These are phyloP conservation scores for Solanum corneliomulleri DNA, from an alignment of 257 asterid genomes.

Conservation along the genomic window DNA sequence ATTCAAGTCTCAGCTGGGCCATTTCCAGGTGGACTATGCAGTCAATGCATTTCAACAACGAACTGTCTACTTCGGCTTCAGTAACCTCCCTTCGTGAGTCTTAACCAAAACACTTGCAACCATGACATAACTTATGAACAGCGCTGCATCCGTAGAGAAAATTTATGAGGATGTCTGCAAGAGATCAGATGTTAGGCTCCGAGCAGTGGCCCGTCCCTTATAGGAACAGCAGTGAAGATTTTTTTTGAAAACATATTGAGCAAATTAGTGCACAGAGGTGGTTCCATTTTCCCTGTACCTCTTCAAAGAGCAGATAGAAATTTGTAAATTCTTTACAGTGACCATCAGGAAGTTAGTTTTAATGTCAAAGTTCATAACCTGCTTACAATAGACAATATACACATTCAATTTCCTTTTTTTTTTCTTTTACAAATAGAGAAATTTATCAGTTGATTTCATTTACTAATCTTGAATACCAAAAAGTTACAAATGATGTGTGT, in stretches of 20 bases:
- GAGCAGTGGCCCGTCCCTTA: neutral
- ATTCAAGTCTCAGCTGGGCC: constrained; percentile 69
- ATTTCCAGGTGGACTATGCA: constrained; percentile 73
- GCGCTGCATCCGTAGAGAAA: neutral
- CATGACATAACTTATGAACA: neutral
- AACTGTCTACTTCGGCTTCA: constrained; percentile 72
- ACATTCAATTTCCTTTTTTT: neutral
- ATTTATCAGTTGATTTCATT: neutral
- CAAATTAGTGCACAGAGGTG: neutral
- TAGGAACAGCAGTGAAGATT: neutral
- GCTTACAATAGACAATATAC: neutral
- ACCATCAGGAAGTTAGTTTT: neutral
- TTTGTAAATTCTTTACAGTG: neutral
- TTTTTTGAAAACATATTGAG: neutral
- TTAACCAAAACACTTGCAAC: neutral
- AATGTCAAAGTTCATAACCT: neutral
- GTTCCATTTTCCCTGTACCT: neutral
- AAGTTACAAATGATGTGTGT: neutral
- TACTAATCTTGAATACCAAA: neutral
- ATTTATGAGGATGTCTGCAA: neutral
- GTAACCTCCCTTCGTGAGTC: constrained; percentile 38
- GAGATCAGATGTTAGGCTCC: neutral
- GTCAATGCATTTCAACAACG: constrained; percentile 66
- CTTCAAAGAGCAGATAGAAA: neutral
- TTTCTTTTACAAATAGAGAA: neutral